Percentiles rank a stretch among this genome's conserved stretches.
phyloP scores from a whole-genome alignment of 371 early-diverging fungal genomes.

The Mucor piriformis region DNA sequence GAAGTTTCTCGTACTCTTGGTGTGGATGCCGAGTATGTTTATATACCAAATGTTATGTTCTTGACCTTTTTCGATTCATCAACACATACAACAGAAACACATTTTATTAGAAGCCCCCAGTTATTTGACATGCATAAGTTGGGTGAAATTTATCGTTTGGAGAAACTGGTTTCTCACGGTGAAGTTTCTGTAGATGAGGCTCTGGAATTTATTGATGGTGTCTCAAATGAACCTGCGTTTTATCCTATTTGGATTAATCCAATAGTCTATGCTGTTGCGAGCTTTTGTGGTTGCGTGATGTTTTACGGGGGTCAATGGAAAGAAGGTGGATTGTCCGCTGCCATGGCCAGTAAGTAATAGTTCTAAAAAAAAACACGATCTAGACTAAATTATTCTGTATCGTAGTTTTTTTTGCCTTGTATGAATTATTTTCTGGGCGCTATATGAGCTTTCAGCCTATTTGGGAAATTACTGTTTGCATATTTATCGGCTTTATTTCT shows the following conservation, averaged over 20 bases:
- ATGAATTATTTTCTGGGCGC: constrained; percentile 41
- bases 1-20: constrained; percentile 57
- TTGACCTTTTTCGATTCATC: constrained; percentile 72
- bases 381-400: not conserved
- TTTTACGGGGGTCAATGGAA: constrained; percentile 52
- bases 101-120: constrained; percentile 61
- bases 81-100: constrained; percentile 78
- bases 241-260: constrained; percentile 57
- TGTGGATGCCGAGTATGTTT: constrained; percentile 69
- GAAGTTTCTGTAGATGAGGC: constrained; percentile 59
- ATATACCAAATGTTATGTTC: constrained; percentile 74
- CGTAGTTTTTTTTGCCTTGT: constrained; percentile 46
- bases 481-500: constrained; percentile 69
- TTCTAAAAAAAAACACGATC: not conserved
- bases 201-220: constrained; percentile 48
- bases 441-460: constrained; percentile 51
- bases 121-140: constrained; percentile 74
- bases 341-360: constrained; percentile 44
- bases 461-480: constrained; percentile 72
- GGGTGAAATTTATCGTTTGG: constrained; percentile 60
- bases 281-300: constrained; percentile 49
- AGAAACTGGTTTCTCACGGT: constrained; percentile 52
- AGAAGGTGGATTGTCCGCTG: constrained; percentile 46
- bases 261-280: constrained; percentile 50
- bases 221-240: constrained; percentile 40